phyloP scores from a whole-genome alignment of 345 rosid genomes.

The Ceriops zippeliana region DNA sequence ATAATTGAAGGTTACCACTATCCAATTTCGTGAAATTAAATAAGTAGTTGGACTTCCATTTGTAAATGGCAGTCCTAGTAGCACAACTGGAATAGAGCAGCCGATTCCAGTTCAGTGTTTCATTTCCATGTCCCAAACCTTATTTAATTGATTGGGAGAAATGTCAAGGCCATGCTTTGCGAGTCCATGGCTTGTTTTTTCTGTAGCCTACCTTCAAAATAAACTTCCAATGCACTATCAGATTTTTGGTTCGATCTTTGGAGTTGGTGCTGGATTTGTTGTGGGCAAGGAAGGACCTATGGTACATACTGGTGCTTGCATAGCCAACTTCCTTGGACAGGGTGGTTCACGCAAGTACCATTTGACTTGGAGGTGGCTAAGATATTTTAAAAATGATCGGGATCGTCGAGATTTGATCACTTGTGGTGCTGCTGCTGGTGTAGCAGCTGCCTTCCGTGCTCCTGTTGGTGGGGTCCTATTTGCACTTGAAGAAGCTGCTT shows the following conservation, averaged over 20 bases:
- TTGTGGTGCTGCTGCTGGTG: slow-evolving; percentile 98
- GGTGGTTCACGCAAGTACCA: slow-evolving; percentile 84
- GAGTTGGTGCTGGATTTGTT: slow-evolving; percentile 85
- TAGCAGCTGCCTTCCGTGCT: slow-evolving; percentile 96
- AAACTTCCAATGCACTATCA: slow-evolving; percentile 23
- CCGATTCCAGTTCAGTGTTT: too few relatives aligned
- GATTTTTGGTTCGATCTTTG: slow-evolving; percentile 92
- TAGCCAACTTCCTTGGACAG: slow-evolving; percentile 87
- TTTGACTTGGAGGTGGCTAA: slow-evolving; percentile 92
- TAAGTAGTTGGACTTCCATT: too few relatives aligned
- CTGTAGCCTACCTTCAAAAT: background rate
- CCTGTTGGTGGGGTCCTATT: slow-evolving; percentile 98
- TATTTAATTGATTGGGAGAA: too few relatives aligned
- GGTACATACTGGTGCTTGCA: slow-evolving; percentile 98
- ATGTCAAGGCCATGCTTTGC: too few relatives aligned
- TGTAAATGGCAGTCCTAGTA: too few relatives aligned
- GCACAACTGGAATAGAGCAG: too few relatives aligned
- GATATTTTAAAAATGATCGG: slow-evolving; percentile 82
- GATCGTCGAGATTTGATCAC: slow-evolving; percentile 87
- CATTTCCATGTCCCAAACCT: too few relatives aligned
- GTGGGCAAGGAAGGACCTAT: slow-evolving; percentile 98
- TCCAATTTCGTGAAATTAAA: too few relatives aligned
- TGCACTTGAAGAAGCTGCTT: slow-evolving; percentile 96
- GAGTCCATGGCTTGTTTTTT: too few relatives aligned
- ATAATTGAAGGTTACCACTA: background rate